Percentiles rank a stretch among this genome's conserved stretches.
These are phyloP conservation scores for Cyberlindnera lachancei DNA, from an alignment of 805 yeast species.

Conservation along the genomic window DNA sequence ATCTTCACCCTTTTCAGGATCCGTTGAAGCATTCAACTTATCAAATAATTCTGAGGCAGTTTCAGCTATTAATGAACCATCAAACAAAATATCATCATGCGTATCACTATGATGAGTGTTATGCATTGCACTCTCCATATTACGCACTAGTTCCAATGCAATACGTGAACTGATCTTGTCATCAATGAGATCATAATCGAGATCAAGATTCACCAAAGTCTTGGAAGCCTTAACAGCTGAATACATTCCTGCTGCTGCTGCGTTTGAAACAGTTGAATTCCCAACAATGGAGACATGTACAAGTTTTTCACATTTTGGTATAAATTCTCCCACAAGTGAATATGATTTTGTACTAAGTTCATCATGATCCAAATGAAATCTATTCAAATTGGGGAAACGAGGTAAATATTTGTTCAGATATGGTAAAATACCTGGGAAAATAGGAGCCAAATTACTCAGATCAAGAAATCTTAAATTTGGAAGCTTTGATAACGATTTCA, in stretches of 20 bases:
- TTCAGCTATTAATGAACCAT: slow-evolving; percentile 67
- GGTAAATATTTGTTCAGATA: slow-evolving; percentile 62
- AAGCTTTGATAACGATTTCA: slow-evolving; percentile 42
- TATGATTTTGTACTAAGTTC: slow-evolving; percentile 49
- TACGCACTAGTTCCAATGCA: slow-evolving; percentile 74
- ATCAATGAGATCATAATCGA: slow-evolving; percentile 57
- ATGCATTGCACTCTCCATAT: slow-evolving; percentile 53
- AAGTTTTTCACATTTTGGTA: slow-evolving; percentile 60
- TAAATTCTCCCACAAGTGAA: slow-evolving; percentile 52
- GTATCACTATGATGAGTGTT: slow-evolving; percentile 26
- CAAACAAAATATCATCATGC: slow-evolving; percentile 60
- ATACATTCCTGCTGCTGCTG: slow-evolving; percentile 58
- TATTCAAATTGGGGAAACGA: slow-evolving; percentile 49
- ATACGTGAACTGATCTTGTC: slow-evolving; percentile 59
- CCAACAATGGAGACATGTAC: slow-evolving; percentile 66
- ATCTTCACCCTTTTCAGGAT: slow-evolving; percentile 22
- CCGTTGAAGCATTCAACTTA: slow-evolving; percentile 22
- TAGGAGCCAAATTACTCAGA: slow-evolving; percentile 56
- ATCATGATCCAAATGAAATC: slow-evolving; percentile 70
- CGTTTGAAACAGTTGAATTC: slow-evolving; percentile 46
- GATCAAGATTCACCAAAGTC: slow-evolving; percentile 59
- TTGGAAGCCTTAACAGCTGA: slow-evolving; percentile 61
- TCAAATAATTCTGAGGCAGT: slow-evolving; percentile 62
- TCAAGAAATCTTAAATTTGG: slow-evolving; percentile 67
- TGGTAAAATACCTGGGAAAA: slow-evolving; percentile 57